These are phyloP conservation scores for Citrus glauca DNA, from an alignment of 345 rosid genomes.

Conservation along the genomic window DNA sequence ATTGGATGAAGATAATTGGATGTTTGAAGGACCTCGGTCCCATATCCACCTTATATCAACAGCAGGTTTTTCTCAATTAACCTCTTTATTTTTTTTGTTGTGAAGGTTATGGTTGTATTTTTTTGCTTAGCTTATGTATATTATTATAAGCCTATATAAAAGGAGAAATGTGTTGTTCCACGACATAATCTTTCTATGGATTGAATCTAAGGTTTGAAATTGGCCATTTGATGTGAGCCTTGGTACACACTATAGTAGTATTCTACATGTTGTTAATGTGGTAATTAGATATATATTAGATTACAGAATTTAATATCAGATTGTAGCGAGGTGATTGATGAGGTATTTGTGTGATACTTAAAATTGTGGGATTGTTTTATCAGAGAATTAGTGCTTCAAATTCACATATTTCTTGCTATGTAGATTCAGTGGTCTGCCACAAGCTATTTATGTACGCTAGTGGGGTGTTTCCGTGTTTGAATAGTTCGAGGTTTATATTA, in stretches of 20 bases:
- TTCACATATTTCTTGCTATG: not conserved
- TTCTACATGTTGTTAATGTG: not conserved
- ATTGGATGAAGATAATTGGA: constrained; percentile 92
- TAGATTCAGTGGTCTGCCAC: not conserved
- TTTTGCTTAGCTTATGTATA: not conserved
- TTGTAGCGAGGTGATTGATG: not conserved
- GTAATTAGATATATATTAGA: not conserved
- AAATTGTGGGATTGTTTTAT: not conserved
- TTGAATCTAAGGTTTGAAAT: not conserved
- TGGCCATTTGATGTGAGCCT: not conserved
- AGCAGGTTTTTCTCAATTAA: constrained; percentile 45
- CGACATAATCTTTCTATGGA: no score
- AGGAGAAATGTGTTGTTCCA: not conserved
- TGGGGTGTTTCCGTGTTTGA: not conserved
- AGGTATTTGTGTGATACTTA: no score
- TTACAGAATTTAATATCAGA: not conserved
- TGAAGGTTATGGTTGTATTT: not conserved
- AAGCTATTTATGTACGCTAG: not conserved
- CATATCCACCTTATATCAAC: constrained; percentile 70
- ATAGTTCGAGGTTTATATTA: not conserved
- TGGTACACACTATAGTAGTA: not conserved
- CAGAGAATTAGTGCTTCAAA: not conserved
- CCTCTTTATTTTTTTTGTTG: not conserved
- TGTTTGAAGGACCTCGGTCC: constrained; percentile 88
- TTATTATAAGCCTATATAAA: not conserved